Conservation (phyloP, 2,329 filamentous ascomycete genomes). For the Thielaviopsis musarum region DNA sequence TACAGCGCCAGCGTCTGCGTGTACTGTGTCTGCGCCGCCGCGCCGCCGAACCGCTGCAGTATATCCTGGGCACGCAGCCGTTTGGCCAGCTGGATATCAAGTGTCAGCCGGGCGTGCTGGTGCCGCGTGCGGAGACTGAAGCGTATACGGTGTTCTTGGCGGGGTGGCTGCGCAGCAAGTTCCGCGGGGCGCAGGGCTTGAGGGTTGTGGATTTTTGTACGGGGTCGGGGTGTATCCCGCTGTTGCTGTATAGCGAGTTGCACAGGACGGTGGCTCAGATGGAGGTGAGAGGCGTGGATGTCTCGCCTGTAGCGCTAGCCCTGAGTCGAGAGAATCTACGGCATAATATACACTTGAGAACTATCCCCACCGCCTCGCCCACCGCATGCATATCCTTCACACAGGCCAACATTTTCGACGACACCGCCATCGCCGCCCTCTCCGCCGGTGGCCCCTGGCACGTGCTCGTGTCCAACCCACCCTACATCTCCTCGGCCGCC, state of each 20-base stretch:
- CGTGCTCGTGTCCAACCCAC: constrained; percentile 74
- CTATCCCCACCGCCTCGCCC: constrained; percentile 13
- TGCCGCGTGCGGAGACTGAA: constrained; percentile 68
- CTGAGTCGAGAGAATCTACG: constrained; percentile 50
- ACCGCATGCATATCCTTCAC: constrained; percentile 26
- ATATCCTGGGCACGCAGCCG: constrained; percentile 72
- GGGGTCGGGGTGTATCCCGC: constrained; percentile 76
- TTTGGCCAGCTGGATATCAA: constrained; percentile 71
- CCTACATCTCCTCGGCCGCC: constrained; percentile 55
- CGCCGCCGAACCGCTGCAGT: constrained; percentile 65
- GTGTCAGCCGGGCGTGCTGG: constrained; percentile 64
- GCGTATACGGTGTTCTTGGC: constrained; percentile 44
- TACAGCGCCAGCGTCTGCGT: constrained; percentile 17
- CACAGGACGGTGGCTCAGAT: constrained; percentile 24
- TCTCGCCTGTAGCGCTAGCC: constrained; percentile 46
- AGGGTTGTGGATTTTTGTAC: constrained; percentile 74
- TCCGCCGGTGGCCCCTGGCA: constrained; percentile 26
- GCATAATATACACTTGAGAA: constrained; percentile 26
- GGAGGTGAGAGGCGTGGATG: constrained; percentile 52
- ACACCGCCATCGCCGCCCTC: constrained; percentile 20
- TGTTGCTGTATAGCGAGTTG: constrained; percentile 54
- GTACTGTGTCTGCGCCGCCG: constrained; percentile 32
- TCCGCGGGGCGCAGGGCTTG: constrained; percentile 21
- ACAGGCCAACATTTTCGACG: constrained; percentile 32
- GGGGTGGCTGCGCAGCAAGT: constrained; percentile 1